These are phyloP conservation scores for Bocquillonia castaneifolia DNA, from an alignment of 441 rosid species.

Conservation along the genomic window DNA sequence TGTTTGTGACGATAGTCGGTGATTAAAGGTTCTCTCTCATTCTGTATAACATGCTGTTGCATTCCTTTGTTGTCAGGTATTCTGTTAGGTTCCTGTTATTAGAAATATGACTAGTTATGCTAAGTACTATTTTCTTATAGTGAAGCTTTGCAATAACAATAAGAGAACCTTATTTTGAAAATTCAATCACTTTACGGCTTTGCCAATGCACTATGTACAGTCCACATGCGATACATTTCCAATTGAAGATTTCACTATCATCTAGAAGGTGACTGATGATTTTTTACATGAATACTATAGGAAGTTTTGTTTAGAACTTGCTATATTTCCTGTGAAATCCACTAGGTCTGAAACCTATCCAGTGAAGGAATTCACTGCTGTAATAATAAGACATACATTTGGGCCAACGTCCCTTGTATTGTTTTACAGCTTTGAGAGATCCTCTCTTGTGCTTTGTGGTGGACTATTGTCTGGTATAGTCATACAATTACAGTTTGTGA, in stretches of 20 bases:
- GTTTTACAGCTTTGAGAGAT: background rate
- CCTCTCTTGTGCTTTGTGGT: background rate
- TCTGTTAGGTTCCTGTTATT: background rate
- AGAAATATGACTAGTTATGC: background rate
- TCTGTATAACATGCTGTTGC: background rate
- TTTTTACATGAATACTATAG: background rate
- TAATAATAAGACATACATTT: background rate
- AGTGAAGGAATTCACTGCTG: background rate
- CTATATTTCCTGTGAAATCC: background rate
- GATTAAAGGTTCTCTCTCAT: constrained; percentile 21
- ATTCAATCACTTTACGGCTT: background rate
- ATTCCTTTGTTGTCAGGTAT: background rate
- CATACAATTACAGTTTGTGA: background rate
- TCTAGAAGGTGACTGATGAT: background rate
- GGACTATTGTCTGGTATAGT: background rate
- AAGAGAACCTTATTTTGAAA: background rate
- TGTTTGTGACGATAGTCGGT: constrained; percentile 10
- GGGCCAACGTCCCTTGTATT: background rate
- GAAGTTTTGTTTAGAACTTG: background rate
- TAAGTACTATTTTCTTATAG: background rate
- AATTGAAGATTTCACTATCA: background rate
- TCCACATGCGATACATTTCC: background rate
- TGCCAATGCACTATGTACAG: background rate
- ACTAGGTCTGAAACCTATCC: background rate
- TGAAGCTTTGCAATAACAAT: background rate